phyloP scores from a whole-genome alignment of 2,329 filamentous ascomycete genomes.

The Macrophomina phaseolina region DNA sequence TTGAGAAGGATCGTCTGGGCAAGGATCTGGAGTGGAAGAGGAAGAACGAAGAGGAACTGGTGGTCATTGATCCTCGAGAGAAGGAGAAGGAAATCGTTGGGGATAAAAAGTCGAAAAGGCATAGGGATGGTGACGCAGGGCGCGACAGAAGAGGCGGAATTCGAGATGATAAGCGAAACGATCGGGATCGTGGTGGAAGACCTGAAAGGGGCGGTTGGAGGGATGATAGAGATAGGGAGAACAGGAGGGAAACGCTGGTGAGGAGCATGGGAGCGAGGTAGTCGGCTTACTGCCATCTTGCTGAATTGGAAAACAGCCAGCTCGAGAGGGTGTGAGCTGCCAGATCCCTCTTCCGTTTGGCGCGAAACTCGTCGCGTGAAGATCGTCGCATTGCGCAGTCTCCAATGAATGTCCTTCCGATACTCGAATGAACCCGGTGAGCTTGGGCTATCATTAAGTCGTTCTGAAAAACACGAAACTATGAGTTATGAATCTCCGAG shows the following conservation, averaged over 20 bases:
- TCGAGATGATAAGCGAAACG: background rate
- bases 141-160: background rate
- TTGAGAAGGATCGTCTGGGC: conserved; percentile 86
- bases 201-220: background rate
- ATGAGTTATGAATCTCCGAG: no score
- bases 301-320: background rate
- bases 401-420: no score
- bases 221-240: conserved; percentile 16
- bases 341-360: no score
- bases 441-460: no score
- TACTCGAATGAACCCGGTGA: no score
- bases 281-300: background rate
- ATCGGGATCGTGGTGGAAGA: background rate
- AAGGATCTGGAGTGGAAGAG: conserved; percentile 90
- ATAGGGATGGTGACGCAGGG: conserved; percentile 10
- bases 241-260: conserved; percentile 15
- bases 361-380: no score
- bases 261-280: conserved; percentile 11
- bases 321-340: no score
- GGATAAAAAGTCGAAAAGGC: conserved; percentile 60
- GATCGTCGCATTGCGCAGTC: no score
- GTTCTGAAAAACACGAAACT: no score
- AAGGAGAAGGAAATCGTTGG: conserved; percentile 73
- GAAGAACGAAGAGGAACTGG: conserved; percentile 81
- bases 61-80: conserved; percentile 91